phyloP scores from a whole-genome alignment of 176 grass and related monocot species.

The Carex cristatella region DNA sequence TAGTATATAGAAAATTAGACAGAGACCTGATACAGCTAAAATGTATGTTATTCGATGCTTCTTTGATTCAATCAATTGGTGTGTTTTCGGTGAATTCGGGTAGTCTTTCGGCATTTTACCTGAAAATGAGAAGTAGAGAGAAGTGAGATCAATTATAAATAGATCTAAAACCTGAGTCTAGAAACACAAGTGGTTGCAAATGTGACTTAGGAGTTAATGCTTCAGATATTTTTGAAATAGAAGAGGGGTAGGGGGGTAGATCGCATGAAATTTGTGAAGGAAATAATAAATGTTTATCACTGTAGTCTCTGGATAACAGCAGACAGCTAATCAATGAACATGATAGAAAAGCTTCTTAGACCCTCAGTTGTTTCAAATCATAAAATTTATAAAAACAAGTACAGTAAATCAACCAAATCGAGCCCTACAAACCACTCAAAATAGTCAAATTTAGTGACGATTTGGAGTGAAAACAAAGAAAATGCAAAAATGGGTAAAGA shows the following conservation, averaged over 20 bases:
- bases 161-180: constrained; percentile 9
- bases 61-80: constrained; percentile 61
- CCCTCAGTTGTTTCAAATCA: background rate
- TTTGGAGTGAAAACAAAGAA: background rate
- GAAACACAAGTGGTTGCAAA: background rate
- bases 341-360: background rate
- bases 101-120: constrained; percentile 81
- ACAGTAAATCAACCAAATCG: background rate
- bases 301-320: constrained; percentile 7
- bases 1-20: constrained; percentile 71
- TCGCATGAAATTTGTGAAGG: constrained; percentile 19
- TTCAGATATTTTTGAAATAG: constrained; percentile 5
- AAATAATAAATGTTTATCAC: constrained; percentile 14
- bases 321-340: constrained; percentile 16
- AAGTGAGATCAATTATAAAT: background rate
- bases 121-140: constrained; percentile 41
- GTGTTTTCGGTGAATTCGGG: constrained; percentile 60
- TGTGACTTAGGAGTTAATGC: background rate
- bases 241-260: background rate
- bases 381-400: background rate
- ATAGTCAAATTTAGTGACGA: background rate
- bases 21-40: constrained; percentile 53
- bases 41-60: constrained; percentile 74
- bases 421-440: background rate
- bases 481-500: background rate